These are phyloP conservation scores for Dothistroma pini DNA, from an alignment of 2,329 filamentous ascomycete genomes.

Conservation along the genomic window DNA sequence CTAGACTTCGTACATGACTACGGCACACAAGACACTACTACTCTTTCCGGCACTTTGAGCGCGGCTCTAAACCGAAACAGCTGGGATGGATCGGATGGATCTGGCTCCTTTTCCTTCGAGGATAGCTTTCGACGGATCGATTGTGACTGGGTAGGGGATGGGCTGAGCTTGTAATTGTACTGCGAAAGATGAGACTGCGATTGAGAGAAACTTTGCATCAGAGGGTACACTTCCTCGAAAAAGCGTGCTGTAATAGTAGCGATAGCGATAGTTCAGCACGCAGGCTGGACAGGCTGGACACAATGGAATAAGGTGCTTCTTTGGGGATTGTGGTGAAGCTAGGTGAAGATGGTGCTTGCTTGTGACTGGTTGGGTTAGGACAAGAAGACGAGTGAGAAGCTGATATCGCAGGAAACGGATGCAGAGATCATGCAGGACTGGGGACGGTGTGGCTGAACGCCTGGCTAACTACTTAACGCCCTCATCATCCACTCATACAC, in stretches of 20 bases:
- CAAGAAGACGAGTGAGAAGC: background rate
- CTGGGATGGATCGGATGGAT: background rate
- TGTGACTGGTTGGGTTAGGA: background rate
- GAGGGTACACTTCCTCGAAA: background rate
- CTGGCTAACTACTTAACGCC: background rate
- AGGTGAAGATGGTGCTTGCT: background rate
- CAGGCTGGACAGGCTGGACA: background rate
- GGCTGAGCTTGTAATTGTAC: conserved; percentile 1
- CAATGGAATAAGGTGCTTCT: background rate
- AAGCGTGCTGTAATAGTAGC: conserved; percentile 4
- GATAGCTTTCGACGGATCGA: background rate
- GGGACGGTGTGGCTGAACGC: background rate
- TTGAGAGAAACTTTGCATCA: background rate
- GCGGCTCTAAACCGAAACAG: background rate
- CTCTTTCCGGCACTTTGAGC: background rate
- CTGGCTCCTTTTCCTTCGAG: background rate
- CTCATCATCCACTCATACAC: conserved; percentile 86
- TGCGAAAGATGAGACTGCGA: background rate
- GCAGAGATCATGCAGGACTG: no score
- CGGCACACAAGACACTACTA: background rate
- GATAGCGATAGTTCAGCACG: background rate
- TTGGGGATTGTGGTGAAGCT: background rate
- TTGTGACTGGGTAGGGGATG: background rate
- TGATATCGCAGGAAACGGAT: background rate
- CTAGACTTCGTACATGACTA: background rate